A percentile compares a stretch with the other conserved stretches of the same genome.
phyloP scores from a whole-genome alignment of 208 protist genomes.

The Leishmania guyanensis region DNA sequence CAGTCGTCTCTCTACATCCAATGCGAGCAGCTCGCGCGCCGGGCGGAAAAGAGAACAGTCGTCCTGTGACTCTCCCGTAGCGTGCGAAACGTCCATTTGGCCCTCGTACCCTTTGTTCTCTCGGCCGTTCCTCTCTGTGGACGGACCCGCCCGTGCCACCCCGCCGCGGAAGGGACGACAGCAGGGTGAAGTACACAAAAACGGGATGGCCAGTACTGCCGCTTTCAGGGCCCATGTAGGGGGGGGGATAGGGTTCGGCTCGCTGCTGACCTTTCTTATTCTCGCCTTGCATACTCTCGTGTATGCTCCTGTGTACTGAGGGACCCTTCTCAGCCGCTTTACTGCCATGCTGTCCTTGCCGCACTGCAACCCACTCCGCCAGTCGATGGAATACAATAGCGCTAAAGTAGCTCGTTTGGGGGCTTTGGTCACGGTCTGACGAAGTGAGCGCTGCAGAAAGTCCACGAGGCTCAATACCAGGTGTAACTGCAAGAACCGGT shows the following conservation, averaged over 20 bases:
- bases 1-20: neutral
- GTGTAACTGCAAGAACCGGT: neutral
- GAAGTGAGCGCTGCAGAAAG: neutral
- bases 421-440: neutral
- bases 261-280: neutral
- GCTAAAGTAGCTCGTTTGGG: neutral
- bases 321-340: neutral
- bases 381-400: neutral
- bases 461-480: slow-evolving; percentile 1
- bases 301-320: neutral
- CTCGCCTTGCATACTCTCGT: neutral
- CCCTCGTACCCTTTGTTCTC: neutral
- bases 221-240: neutral
- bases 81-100: neutral
- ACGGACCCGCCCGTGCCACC: neutral
- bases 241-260: neutral
- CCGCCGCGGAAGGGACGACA: neutral
- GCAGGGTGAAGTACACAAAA: neutral
- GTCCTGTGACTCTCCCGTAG: neutral
- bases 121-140: neutral
- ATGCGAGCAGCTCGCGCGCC: neutral
- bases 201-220: neutral
- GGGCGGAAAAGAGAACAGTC: neutral
- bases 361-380: neutral
- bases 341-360: neutral